Conservation (phyloP, 192 early-diverging fungal genomes). For the Rhizoclosmatium sp. region DNA sequence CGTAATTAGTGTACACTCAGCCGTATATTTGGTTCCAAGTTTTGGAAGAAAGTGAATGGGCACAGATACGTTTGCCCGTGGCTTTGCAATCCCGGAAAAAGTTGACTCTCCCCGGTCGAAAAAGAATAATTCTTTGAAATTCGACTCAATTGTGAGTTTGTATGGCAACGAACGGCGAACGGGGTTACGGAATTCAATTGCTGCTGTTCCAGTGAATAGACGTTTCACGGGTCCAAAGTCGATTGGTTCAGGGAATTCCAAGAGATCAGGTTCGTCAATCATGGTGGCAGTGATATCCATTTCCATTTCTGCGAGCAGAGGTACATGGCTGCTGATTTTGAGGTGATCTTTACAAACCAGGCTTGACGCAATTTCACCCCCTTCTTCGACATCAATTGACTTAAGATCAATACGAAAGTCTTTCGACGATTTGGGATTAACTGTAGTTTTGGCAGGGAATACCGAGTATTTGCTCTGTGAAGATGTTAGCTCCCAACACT, state of each 20-base stretch:
- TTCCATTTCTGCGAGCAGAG: conserved; percentile 23
- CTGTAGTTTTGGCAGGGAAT: conserved; percentile 24
- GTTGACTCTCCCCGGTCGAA: conserved; percentile 21
- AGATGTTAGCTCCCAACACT: neutral
- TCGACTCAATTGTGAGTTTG: conserved; percentile 50
- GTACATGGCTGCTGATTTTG: conserved; percentile 35
- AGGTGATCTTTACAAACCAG: conserved; percentile 37
- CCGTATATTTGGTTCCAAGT: conserved; percentile 42
- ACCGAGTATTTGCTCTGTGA: conserved; percentile 1
- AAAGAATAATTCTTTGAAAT: conserved; percentile 51
- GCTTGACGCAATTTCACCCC: conserved; percentile 48
- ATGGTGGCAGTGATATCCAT: conserved; percentile 47
- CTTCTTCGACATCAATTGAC: conserved; percentile 32
- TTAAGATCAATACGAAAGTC: conserved; percentile 48
- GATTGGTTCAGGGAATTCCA: conserved; percentile 44
- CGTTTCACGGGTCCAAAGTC: conserved; percentile 52
- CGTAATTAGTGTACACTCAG: conserved; percentile 49
- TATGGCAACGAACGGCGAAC: conserved; percentile 48
- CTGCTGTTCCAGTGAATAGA: conserved; percentile 9
- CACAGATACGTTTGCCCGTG: conserved; percentile 33
- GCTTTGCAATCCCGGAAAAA: conserved; percentile 45
- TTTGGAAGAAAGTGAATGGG: conserved; percentile 51
- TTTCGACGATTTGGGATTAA: conserved; percentile 36
- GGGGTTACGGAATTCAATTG: conserved; percentile 56
- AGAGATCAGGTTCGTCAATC: conserved; percentile 49